Percentiles rank a stretch among this genome's conserved stretches.
Conservation (phyloP, 2,329 filamentous ascomycete species). For the Calycina marina region DNA sequence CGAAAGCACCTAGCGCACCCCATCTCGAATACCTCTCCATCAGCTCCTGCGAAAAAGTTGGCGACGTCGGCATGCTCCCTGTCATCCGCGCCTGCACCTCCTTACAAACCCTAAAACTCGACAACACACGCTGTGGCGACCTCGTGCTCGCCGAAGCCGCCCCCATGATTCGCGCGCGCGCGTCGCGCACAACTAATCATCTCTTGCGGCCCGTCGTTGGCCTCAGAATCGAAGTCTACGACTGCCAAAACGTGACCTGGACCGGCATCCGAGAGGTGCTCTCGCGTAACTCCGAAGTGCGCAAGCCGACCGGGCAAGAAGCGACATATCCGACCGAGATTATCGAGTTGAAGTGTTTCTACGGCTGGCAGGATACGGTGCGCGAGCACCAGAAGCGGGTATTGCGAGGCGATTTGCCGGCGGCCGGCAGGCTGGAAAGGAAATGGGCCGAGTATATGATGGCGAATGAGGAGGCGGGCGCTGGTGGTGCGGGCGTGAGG, state of each 20-base stretch:
- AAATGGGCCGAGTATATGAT: slow-evolving; percentile 96
- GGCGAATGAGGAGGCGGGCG: slow-evolving; percentile 69
- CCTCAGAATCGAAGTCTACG: slow-evolving; percentile 70
- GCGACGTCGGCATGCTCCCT: slow-evolving; percentile 72
- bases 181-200: slow-evolving; percentile 20
- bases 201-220: slow-evolving; percentile 28
- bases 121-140: slow-evolving; percentile 86
- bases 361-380: slow-evolving; percentile 88
- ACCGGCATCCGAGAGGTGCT: slow-evolving; percentile 78
- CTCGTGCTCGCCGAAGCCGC: slow-evolving; percentile 75
- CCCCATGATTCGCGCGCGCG: slow-evolving; percentile 57
- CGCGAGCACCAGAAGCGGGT: slow-evolving; percentile 87
- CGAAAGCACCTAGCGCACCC: slow-evolving; percentile 59
- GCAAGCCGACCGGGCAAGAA: slow-evolving; percentile 27
- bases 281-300: slow-evolving; percentile 66
- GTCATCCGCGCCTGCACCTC: slow-evolving; percentile 61
- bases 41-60: slow-evolving; percentile 76
- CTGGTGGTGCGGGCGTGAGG: slow-evolving; percentile 48
- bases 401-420: slow-evolving; percentile 56
- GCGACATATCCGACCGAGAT: slow-evolving; percentile 55
- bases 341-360: slow-evolving; percentile 83
- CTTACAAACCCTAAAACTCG: slow-evolving; percentile 65
- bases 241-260: slow-evolving; percentile 88
- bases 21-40: slow-evolving; percentile 69
- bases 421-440: slow-evolving; percentile 66